phyloP scores from a whole-genome alignment of 495 filamentous ascomycete genomes.

The Penicillium chermesinum region DNA sequence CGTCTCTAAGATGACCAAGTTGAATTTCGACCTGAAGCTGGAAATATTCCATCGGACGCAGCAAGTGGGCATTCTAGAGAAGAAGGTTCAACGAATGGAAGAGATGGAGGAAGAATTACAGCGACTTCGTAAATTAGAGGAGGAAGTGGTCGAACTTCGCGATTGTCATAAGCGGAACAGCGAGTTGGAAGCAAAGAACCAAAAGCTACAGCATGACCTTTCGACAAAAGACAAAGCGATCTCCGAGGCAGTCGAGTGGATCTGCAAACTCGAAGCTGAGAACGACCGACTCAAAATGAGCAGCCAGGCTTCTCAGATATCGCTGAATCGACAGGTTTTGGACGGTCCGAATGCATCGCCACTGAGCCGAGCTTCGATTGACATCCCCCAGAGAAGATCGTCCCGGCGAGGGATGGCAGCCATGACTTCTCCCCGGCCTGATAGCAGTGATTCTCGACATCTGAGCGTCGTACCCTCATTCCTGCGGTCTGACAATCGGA shows the following conservation, averaged over 20 bases:
- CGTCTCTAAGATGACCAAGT: conserved; percentile 66
- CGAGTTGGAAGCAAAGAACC: conserved; percentile 51
- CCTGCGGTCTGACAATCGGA: conserved; percentile 54
- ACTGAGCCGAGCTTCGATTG: conserved; percentile 22
- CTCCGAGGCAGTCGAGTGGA: conserved; percentile 75
- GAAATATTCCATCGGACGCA: conserved; percentile 69
- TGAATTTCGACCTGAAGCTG: conserved; percentile 88
- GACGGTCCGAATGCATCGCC: conserved; percentile 18
- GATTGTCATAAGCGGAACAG: conserved; percentile 47
- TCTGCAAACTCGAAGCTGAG: conserved; percentile 66
- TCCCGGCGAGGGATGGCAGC: conserved; percentile 24
- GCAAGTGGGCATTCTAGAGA: conserved; percentile 60
- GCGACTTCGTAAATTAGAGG: conserved; percentile 59
- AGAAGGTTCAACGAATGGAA: conserved; percentile 62
- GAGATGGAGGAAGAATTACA: conserved; percentile 63
- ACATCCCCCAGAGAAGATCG: conserved; percentile 39
- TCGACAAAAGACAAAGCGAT: conserved; percentile 73
- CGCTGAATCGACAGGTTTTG: conserved; percentile 20
- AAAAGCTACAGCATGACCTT: conserved; percentile 62
- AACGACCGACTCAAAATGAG: conserved; percentile 48
- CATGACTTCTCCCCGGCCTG: conserved; percentile 2
- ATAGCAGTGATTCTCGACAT: conserved; percentile 16
- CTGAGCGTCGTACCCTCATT: conserved; percentile 60
- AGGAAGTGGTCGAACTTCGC: conserved; percentile 56
- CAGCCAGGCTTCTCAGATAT: conserved; percentile 20